A percentile compares a stretch with the other conserved stretches of the same genome.
Evolutionary conservation across 352 stramenopile genomes (phyloP).

Genomic region (Phytopythium sindhum): DNA sequence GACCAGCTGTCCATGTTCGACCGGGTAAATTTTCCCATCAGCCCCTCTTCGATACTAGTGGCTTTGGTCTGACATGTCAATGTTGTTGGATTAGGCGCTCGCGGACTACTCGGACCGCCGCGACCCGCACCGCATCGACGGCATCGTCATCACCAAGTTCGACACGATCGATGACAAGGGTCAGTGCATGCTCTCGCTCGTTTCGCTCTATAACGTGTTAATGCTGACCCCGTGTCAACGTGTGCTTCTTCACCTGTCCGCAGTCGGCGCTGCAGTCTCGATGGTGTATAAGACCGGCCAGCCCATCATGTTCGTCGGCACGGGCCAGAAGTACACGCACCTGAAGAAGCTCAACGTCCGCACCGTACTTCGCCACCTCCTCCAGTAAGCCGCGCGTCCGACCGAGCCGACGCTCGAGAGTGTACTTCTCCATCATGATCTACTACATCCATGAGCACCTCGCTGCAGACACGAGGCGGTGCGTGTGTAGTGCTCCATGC

Average conservation of each 20-base stretch:
- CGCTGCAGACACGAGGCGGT: no score
- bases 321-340: constrained; percentile 99
- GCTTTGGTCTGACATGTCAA: constrained; percentile 11
- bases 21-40: constrained; percentile 39
- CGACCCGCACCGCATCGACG: constrained; percentile 93
- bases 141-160: constrained; percentile 99
- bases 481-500: no score
- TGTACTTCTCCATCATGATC: no score
- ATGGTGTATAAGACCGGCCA: constrained; percentile 99
- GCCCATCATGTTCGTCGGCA: constrained; percentile 98
- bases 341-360: constrained; percentile 97
- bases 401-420: background rate
- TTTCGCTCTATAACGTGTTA: background rate
- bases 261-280: constrained; percentile 97
- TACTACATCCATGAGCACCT: no score
- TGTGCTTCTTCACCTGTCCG: constrained; percentile 5
- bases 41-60: background rate
- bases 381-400: constrained; percentile 59
- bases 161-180: constrained; percentile 99
- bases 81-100: constrained; percentile 50
- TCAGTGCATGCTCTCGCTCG: constrained; percentile 16
- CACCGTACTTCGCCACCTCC: constrained; percentile 94
- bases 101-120: constrained; percentile 87
- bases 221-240: constrained; percentile 1
- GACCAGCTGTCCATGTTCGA: constrained; percentile 97